These are phyloP conservation scores for Saururus chinensis DNA, from an alignment of 164 flowering plant species.

Conservation along the genomic window DNA sequence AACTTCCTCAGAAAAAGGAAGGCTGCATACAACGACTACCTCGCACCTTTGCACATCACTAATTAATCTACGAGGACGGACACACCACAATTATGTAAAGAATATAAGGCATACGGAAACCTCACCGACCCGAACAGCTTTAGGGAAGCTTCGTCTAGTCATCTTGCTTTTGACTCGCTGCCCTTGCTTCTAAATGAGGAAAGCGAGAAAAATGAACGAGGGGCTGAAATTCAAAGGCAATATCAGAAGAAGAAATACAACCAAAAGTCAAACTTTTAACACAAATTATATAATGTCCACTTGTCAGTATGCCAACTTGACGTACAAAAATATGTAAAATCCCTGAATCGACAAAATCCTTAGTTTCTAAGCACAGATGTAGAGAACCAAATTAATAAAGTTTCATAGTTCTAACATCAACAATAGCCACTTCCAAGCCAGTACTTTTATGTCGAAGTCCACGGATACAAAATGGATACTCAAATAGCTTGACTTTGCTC, in stretches of 20 bases:
- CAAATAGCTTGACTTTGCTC: no score
- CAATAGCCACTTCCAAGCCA: background rate
- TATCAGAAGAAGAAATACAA: background rate
- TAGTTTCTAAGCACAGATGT: no score
- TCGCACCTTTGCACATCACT: conserved; percentile 10
- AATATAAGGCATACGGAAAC: conserved; percentile 7
- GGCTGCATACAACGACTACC: conserved; percentile 8
- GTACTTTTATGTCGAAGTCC: no score
- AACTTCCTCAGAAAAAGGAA: conserved; percentile 3
- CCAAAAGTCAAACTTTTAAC: no score
- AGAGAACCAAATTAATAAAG: no score
- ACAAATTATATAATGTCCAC: no score
- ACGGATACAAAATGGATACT: no score
- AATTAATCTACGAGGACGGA: conserved; percentile 15
- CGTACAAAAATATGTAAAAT: no score
- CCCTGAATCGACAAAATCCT: no score
- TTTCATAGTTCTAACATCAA: no score
- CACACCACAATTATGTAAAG: conserved; percentile 5
- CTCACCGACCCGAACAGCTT: background rate
- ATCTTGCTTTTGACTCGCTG: conserved; percentile 79
- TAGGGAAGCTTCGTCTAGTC: conserved; percentile 2
- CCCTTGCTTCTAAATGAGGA: conserved; percentile 93
- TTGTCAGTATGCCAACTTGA: no score
- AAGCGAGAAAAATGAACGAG: conserved; percentile 87
- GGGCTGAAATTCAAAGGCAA: conserved; percentile 37